Conservation (phyloP, 2,329 filamentous ascomycete species). For the Gaeumannomyces tritici region DNA sequence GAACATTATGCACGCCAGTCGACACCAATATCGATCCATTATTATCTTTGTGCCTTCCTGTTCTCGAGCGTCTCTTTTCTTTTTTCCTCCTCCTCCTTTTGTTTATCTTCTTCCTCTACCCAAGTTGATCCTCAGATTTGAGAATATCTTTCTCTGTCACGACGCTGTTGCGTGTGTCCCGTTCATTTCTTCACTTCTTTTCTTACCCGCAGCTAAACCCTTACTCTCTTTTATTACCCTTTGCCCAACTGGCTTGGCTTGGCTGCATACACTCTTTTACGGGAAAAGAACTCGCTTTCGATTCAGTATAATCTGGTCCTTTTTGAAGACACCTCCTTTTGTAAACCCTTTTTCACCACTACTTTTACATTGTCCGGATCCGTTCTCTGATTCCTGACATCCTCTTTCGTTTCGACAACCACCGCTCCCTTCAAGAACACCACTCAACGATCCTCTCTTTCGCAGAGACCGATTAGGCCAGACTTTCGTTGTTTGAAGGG, state of each 20-base stretch:
- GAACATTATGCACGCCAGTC: slow-evolving; percentile 20
- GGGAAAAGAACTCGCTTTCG: slow-evolving; percentile 18
- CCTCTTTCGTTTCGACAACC: slow-evolving; percentile 10
- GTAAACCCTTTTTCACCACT: slow-evolving; percentile 12
- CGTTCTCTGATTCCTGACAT: slow-evolving; percentile 9
- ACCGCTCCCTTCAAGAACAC: background rate
- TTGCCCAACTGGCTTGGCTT: slow-evolving; percentile 48
- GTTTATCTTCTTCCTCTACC: slow-evolving; percentile 11
- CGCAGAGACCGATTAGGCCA: background rate
- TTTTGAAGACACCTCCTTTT: slow-evolving; percentile 6
- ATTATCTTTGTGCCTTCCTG: slow-evolving; percentile 21
- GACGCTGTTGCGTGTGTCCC: slow-evolving; percentile 20
- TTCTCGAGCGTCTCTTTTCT: slow-evolving; percentile 16
- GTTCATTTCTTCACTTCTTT: slow-evolving; percentile 21
- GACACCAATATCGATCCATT: slow-evolving; percentile 17
- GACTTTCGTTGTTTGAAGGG: background rate
- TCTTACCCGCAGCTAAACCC: slow-evolving; percentile 27
- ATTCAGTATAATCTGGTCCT: slow-evolving; percentile 25
- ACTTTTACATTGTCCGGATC: slow-evolving; percentile 14
- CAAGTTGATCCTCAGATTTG: slow-evolving; percentile 16
- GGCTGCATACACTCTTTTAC: slow-evolving; percentile 48
- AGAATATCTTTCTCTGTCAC: slow-evolving; percentile 10
- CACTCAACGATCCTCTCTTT: background rate
- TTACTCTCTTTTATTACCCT: slow-evolving; percentile 30
- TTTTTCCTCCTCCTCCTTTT: slow-evolving; percentile 16